Base-by-base conservation (phyloP, 345 rosid genomes). In the Erucastrum elatum region DNA sequence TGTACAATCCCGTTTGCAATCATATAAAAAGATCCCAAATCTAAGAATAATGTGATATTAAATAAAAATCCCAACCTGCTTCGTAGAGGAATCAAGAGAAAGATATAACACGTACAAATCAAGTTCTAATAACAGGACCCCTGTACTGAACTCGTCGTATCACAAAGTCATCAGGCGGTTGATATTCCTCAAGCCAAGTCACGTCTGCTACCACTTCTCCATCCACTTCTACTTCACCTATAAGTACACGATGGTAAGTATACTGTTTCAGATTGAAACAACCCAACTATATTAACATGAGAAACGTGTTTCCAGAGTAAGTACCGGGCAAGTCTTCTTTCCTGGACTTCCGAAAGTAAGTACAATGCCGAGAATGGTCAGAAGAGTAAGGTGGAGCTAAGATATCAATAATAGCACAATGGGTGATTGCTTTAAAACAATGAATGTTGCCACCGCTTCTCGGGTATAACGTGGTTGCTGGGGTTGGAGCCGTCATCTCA, bases 141-240 rank as follows among this genome's bases (percentile, higher is more conserved):
- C 67, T 87, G 83, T 92, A 94, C 31, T 35, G 63, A 70, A 91
- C 89, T 84, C 97, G 83, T 72, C 83, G 73, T 41, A 90, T 93
- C 80, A 91, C 88, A 80, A 90, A 88, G 85, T 90, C 84, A 83
- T 92, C 98, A 4, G 97, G 93, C 51, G 89, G 94, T 85, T 82
- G 95, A 83, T 76, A 90, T 79, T 95, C 96, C 87, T 90, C 97
- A 55, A 92, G 84, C 99, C 99, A 92, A 7, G 89, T 79, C 49
- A 89, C 86, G 13, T 86, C 86, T 0, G 90, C 82, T 11, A 83
- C 80, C 25, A 72, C 82, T 72, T 75, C 84, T 51, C 94, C 94
- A 69, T 84, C 78, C 85, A 87, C 80, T 80, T 89, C 86, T 8
- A 89, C 66, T 53, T 88, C 88, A 74, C 90, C 96, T 21, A 21